Evolutionary conservation across 2,329 filamentous ascomycete species (phyloP), one percentile per base, ranked within the genome.

Genomic region (Zymoseptoria tritici): DNA sequence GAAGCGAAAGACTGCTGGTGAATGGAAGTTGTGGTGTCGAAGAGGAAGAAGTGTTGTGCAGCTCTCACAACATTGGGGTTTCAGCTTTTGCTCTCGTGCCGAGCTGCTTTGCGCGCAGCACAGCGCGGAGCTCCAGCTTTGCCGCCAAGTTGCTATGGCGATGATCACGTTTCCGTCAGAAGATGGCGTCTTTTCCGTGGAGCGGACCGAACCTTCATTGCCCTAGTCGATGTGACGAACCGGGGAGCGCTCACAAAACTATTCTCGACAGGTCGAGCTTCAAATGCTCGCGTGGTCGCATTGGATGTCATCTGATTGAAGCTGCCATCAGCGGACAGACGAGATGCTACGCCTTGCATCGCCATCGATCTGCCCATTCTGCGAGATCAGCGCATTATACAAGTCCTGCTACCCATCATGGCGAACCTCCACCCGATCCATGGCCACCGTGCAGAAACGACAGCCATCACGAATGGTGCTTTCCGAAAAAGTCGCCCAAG

Each of bases 391-490:
- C 11, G 65, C 68, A 9, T 55, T 69, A 64, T 69, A 59, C 63
- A 74, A 61, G 51, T 62, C 58, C 51, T 61, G 65, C 21, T 26
- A 22, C 50, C 62, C 63, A 56, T 52, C 66, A 69, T 77, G 74
- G 72, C 73, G 36, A 46, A 73, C 59, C 57, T 68, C 73, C 36
- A 64, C 67, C 20, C 74, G 79, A 24, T 70, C 72, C n/a, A 74
- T 75, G 62, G 72, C 75, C 56, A 74, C 74, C 53, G 67, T 74
- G 52, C 72, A 78, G 59, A 76, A 74, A 63, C 74, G 76, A 24
- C 71, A 71, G 51, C 80, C 80, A 0, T 78, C 80, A 19, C 75
- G 80, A 53, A 83, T 83, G 79, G 72, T 75, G 6, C 74, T 84
- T 20, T 81, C 81, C 9, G 73, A 75, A 50, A 72, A 72, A 63